Evolutionary conservation across 2,329 filamentous ascomycete species (phyloP), one percentile per base, ranked within the genome.

Genomic region (Beauveria pseudobassiana): DNA sequence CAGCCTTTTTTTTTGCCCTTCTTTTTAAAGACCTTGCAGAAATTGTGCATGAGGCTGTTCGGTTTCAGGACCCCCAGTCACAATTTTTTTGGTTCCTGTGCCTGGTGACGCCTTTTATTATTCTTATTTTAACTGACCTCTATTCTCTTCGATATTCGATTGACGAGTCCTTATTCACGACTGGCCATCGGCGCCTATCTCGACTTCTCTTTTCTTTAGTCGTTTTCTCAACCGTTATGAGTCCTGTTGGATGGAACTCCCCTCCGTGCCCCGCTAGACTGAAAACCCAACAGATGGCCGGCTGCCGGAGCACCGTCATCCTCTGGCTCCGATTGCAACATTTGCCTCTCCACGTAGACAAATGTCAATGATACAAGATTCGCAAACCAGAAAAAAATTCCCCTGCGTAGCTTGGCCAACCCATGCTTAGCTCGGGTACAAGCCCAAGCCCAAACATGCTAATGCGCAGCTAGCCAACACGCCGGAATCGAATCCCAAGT

Each of bases 401-500:
- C 2, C 8, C 50, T 28, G 22, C 30, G 24, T 7, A 30, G 42
- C 53, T 26, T 34, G 18, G 26, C n/a, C 40, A 26, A 26, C 30
- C 53, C 53, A 56, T 56, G 53, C 24, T 14, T 55, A 55, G 52
- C 52, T 55, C 52, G 52, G 38, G 24, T 24, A 57, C 28, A 49
- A 50, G 22, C 5, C 24, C 14, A 59, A 34, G 49, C 26, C 40
- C 58, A 60, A 48, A 46, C 40, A 28, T 60, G 49, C 58, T 53
- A 53, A 53, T 53, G 49, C 58, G 40, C 50, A 40, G 40, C 57
- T 52, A 52, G 34, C 22, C 58, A 46, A 46, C 58, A 40, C 46
- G 58, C 58, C 58, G 58, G 58, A 60, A 51, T 49, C 58, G 49
- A 53, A 45, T 59, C 22, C 38, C 57, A 52, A 45, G 18, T 38